Conservation (phyloP, 106 monocot genomes). For the Platanthera zijinensis region DNA sequence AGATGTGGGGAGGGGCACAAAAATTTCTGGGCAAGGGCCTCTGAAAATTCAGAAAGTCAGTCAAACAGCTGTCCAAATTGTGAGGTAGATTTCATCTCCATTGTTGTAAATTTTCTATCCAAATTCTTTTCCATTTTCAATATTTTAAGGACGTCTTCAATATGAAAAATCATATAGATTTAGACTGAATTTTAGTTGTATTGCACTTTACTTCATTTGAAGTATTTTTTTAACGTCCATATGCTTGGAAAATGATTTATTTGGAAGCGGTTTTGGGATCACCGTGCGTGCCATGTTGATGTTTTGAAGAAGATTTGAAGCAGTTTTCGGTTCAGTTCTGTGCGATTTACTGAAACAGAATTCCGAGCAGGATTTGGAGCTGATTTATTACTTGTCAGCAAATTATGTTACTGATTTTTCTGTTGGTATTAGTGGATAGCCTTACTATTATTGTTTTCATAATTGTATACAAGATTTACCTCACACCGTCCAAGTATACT, state of each 20-base stretch:
- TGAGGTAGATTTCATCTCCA: constrained; percentile 18
- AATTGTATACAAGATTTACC: too few relatives aligned
- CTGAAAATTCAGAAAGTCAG: constrained; percentile 33
- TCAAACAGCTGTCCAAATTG: constrained; percentile 22
- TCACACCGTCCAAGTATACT: too few relatives aligned
- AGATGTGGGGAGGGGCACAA: constrained; percentile 23
- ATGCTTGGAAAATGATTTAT: neutral
- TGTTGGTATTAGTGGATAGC: too few relatives aligned
- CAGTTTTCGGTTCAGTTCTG: too few relatives aligned
- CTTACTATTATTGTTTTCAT: too few relatives aligned
- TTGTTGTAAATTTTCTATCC: neutral
- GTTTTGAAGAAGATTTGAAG: too few relatives aligned
- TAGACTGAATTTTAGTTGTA: neutral
- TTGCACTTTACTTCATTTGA: neutral
- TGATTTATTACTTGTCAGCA: too few relatives aligned
- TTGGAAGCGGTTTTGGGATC: neutral
- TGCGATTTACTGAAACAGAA: too few relatives aligned
- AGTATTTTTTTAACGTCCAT: neutral
- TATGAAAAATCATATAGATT: neutral
- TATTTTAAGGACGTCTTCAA: neutral
- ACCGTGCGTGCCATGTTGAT: too few relatives aligned
- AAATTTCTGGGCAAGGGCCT: constrained; percentile 18
- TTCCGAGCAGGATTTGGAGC: too few relatives aligned
- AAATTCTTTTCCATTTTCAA: neutral
- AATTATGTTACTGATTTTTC: too few relatives aligned